A percentile compares a stretch with the other conserved stretches of the same genome.
These are phyloP conservation scores for Salvia hispanica DNA, from an alignment of 257 asterid genomes.

Conservation along the genomic window DNA sequence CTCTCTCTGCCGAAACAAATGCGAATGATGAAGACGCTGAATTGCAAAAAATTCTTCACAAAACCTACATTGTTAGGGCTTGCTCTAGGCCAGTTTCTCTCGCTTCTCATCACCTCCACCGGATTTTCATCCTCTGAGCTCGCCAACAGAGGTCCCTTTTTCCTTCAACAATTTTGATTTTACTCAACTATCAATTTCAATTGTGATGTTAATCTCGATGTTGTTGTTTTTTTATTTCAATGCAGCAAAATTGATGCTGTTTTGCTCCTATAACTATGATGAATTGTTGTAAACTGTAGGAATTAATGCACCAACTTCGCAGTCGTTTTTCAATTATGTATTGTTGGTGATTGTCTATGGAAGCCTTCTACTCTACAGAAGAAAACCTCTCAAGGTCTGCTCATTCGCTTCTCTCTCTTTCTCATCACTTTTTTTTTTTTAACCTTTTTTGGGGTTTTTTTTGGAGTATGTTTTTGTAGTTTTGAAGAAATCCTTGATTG, in stretches of 20 bases:
- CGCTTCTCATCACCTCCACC: constrained; percentile 85
- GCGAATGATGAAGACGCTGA: constrained; percentile 36
- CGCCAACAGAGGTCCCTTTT: constrained; percentile 54
- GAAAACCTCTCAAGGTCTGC: constrained; percentile 74
- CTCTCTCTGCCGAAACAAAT: background rate
- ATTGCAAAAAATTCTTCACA: constrained; percentile 40
- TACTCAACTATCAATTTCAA: background rate
- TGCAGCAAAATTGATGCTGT: background rate
- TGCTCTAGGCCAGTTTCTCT: constrained; percentile 74
- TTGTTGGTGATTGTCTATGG: constrained; percentile 80
- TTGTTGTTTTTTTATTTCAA: constrained; percentile 4
- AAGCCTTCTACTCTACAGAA: constrained; percentile 58
- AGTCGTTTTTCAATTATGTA: constrained; percentile 79
- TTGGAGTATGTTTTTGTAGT: too few relatives aligned
- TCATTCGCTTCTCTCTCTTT: background rate
- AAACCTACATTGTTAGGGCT: constrained; percentile 63
- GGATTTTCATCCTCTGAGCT: constrained; percentile 91
- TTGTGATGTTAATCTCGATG: background rate
- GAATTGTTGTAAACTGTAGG: constrained; percentile 44
- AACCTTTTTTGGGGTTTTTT: background rate
- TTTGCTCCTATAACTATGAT: background rate
- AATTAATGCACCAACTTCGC: constrained; percentile 92
- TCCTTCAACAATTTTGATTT: background rate
- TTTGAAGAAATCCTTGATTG: too few relatives aligned
- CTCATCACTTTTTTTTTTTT: background rate